Conservation (phyloP, 2,329 filamentous ascomycete species). For the Phialocephala subalpina region DNA sequence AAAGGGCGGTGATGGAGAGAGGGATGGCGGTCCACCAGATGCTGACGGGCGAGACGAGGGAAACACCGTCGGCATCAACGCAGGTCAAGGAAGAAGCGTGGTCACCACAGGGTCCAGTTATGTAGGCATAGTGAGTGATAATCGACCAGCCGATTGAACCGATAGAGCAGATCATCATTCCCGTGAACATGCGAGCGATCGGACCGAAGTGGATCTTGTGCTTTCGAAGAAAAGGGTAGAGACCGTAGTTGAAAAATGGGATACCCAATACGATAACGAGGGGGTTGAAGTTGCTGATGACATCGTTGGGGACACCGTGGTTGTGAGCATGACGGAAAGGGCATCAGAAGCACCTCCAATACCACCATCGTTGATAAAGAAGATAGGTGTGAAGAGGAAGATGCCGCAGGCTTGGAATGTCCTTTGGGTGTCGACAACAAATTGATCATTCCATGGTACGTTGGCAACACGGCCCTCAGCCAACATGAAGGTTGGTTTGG, state of each 20-base stretch:
- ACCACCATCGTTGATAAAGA: conserved; percentile 47
- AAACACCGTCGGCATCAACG: conserved; percentile 26
- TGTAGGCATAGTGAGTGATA: conserved; percentile 69
- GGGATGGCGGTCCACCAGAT: conserved; percentile 65
- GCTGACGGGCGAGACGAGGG: conserved; percentile 47
- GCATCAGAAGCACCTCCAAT: conserved; percentile 59
- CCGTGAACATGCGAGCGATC: conserved; percentile 76
- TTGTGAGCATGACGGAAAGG: conserved; percentile 65
- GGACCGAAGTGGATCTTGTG: conserved; percentile 72
- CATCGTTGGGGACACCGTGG: conserved; percentile 77
- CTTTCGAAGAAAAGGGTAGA: conserved; percentile 74
- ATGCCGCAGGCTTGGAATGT: conserved; percentile 74
- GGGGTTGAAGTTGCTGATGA: conserved; percentile 79
- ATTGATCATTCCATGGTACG: conserved; percentile 84
- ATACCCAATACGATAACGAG: conserved; percentile 78
- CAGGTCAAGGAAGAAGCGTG: conserved; percentile 38
- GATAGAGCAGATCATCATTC: conserved; percentile 70
- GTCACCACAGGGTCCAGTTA: conserved; percentile 63
- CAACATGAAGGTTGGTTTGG: conserved; percentile 70
- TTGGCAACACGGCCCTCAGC: conserved; percentile 63
- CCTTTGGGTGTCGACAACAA: conserved; percentile 79
- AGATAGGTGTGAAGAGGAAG: conserved; percentile 62
- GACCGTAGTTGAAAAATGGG: conserved; percentile 69
- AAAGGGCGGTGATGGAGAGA: conserved; percentile 58
- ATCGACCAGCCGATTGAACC: conserved; percentile 65